Evolutionary conservation across 495 filamentous ascomycete genomes (phyloP).

Genomic region (Terfezia boudieri): DNA sequence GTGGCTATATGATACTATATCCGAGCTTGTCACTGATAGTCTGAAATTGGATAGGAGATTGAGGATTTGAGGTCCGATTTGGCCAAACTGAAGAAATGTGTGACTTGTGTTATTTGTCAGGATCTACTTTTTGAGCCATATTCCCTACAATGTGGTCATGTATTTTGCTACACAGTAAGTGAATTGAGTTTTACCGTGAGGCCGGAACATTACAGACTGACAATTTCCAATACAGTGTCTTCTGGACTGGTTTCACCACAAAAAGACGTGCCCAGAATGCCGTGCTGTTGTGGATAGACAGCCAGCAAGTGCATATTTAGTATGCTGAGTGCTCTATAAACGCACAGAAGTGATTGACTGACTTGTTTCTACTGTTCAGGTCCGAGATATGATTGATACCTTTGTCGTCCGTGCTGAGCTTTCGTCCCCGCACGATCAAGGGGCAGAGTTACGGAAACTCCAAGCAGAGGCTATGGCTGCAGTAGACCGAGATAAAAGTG

Average conservation of each 20-base stretch:
- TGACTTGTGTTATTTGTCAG: constrained; percentile 49
- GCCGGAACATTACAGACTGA: constrained; percentile 6
- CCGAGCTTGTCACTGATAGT: constrained; percentile 1
- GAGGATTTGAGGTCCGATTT: constrained; percentile 22
- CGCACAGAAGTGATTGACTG: not conserved
- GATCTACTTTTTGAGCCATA: constrained; percentile 51
- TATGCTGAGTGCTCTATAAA: constrained; percentile 17
- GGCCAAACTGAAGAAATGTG: constrained; percentile 14
- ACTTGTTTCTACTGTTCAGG: constrained; percentile 19
- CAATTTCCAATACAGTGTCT: constrained; percentile 29
- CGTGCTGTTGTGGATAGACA: constrained; percentile 33
- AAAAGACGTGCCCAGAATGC: constrained; percentile 47
- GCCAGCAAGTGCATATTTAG: constrained; percentile 50
- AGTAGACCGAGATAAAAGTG: constrained; percentile 30
- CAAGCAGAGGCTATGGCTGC: constrained; percentile 33
- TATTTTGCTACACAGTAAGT: constrained; percentile 46
- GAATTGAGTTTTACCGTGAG: too few species aligned
- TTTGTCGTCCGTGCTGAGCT: constrained; percentile 43
- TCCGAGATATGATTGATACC: constrained; percentile 43
- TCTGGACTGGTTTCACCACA: constrained; percentile 39
- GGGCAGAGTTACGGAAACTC: constrained; percentile 34
- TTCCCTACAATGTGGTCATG: constrained; percentile 48
- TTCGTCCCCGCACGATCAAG: constrained; percentile 37
- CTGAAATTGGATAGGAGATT: constrained; percentile 19
- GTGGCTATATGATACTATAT: too few species aligned